Conservation (phyloP, 805 yeast genomes). For the Starmerella stigmatis region DNA sequence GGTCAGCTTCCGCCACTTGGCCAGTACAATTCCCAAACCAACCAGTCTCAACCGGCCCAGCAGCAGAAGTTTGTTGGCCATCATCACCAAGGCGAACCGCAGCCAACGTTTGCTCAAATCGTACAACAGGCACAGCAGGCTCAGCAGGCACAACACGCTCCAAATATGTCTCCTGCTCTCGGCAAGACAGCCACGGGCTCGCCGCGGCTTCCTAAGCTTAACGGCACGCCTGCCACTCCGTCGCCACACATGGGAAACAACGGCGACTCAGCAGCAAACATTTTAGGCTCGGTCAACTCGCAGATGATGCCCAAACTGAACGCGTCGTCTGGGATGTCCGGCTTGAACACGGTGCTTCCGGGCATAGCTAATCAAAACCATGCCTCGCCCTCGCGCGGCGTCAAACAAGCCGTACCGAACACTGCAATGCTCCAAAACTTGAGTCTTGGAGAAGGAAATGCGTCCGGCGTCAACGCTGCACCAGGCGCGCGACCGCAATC, state of each 20-base stretch:
- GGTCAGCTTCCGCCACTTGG: constrained; percentile 5
- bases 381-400: background rate
- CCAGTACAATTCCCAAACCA: background rate
- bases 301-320: constrained; percentile 23
- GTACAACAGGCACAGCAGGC: constrained; percentile 19
- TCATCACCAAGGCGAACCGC: background rate
- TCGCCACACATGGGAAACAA: background rate
- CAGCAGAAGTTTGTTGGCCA: background rate
- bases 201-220: background rate
- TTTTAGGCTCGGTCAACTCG: constrained; percentile 20
- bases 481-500: constrained; percentile 3
- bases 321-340: constrained; percentile 20
- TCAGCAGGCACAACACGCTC: background rate
- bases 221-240: background rate
- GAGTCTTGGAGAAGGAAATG: constrained; percentile 1
- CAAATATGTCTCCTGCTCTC: background rate
- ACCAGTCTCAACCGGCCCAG: constrained; percentile 4
- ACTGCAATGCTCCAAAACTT: constrained; percentile 12
- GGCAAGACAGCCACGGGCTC: background rate
- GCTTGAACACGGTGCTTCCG: constrained; percentile 22
- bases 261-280: constrained; percentile 13
- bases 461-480: background rate
- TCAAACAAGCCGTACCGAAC: background rate
- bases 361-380: constrained; percentile 12
- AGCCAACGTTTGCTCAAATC: constrained; percentile 20